phyloP scores from a whole-genome alignment of 345 rosid genomes.

The Arabis alpina region DNA sequence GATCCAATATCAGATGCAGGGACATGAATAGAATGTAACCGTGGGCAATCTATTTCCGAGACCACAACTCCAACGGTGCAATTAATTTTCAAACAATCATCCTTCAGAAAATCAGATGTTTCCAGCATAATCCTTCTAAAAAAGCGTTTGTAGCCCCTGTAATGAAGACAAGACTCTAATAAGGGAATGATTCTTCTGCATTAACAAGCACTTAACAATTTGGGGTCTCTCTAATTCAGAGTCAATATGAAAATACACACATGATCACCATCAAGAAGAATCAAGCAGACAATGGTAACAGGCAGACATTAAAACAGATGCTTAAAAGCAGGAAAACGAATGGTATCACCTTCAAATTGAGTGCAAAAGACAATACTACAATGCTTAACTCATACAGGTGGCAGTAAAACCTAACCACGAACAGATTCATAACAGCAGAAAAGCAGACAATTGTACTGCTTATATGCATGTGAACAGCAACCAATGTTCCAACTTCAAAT shows the following conservation, averaged over 20 bases:
- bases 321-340: conserved; percentile 4
- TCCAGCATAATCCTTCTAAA: conserved; percentile 77
- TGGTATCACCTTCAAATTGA: conserved; percentile 9
- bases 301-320: conserved; percentile 3
- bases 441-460: background rate
- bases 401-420: background rate
- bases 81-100: conserved; percentile 85
- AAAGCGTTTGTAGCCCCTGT: conserved; percentile 96
- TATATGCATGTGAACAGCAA: too few relatives aligned
- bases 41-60: conserved; percentile 78
- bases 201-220: conserved; percentile 4
- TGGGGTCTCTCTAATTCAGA: background rate
- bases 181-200: conserved; percentile 6
- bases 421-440: background rate
- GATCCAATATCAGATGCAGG: conserved; percentile 89
- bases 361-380: conserved; percentile 5
- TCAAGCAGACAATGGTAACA: too few relatives aligned
- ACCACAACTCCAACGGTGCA: conserved; percentile 97
- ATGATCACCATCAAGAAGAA: too few relatives aligned
- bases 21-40: conserved; percentile 78
- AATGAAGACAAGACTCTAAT: background rate
- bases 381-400: background rate
- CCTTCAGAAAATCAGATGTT: conserved; percentile 81
- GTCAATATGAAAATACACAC: background rate
- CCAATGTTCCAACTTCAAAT: background rate